phyloP scores from a whole-genome alignment of 306 rosid genomes.

The Clitoria ternatea region DNA sequence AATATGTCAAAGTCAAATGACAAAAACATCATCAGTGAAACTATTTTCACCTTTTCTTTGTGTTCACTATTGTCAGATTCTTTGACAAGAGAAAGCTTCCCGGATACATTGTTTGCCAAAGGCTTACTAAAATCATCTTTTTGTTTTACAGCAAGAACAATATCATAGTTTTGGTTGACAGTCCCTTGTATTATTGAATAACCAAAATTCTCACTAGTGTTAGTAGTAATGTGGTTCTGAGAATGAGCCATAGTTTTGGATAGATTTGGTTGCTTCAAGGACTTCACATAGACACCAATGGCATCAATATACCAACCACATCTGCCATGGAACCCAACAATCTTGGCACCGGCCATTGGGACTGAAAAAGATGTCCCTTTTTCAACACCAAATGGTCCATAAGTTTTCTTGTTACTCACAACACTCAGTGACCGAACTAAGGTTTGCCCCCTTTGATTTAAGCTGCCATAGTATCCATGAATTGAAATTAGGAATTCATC shows the following conservation, averaged over 20 bases:
- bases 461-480: slow-evolving; percentile 58
- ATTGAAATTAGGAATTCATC: slow-evolving; percentile 60
- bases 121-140: slow-evolving; percentile 48
- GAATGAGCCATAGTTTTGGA: slow-evolving; percentile 33
- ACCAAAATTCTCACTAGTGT: slow-evolving; percentile 44
- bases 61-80: slow-evolving; percentile 34
- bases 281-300: slow-evolving; percentile 69
- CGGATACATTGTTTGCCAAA: slow-evolving; percentile 27
- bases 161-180: slow-evolving; percentile 66
- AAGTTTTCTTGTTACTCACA: slow-evolving; percentile 53
- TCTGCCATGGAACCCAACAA: slow-evolving; percentile 87
- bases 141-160: slow-evolving; percentile 77
- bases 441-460: slow-evolving; percentile 38
- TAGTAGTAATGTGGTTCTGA: slow-evolving; percentile 34
- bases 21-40: not conserved
- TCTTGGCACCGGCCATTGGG: slow-evolving; percentile 51
- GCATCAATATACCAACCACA: slow-evolving; percentile 76
- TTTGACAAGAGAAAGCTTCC: slow-evolving; percentile 28
- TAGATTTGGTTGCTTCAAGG: slow-evolving; percentile 40
- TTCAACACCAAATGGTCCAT: slow-evolving; percentile 68
- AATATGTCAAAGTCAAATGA: slow-evolving; percentile 24
- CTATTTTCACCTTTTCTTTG: slow-evolving; percentile 40
- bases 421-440: slow-evolving; percentile 55
- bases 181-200: slow-evolving; percentile 72
- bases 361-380: slow-evolving; percentile 62